phyloP scores from a whole-genome alignment of 2,329 filamentous ascomycete species.

The Fusarium pseudograminearum region DNA sequence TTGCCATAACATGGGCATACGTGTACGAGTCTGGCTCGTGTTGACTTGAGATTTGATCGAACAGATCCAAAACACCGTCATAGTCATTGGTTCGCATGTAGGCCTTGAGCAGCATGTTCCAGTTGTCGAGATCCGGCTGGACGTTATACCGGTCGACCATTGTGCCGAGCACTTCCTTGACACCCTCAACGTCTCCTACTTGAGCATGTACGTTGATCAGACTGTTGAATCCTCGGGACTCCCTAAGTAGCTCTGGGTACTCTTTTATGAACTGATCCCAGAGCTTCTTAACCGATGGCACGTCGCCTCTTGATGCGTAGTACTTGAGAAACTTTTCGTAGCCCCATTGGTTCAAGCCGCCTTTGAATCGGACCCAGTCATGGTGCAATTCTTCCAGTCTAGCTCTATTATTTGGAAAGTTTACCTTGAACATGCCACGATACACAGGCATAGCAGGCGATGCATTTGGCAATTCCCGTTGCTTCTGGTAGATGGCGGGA shows the following conservation, averaged over 20 bases:
- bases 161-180: slow-evolving; percentile 71
- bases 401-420: slow-evolving; percentile 53
- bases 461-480: slow-evolving; percentile 57
- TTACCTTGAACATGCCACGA: slow-evolving; percentile 59
- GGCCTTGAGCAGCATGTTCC: slow-evolving; percentile 82
- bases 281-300: slow-evolving; percentile 58
- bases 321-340: slow-evolving; percentile 64
- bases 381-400: slow-evolving; percentile 61
- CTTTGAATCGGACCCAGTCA: slow-evolving; percentile 61
- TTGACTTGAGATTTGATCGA: slow-evolving; percentile 67
- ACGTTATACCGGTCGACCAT: slow-evolving; percentile 68
- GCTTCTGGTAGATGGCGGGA: slow-evolving; percentile 59
- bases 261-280: slow-evolving; percentile 58
- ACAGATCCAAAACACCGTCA: slow-evolving; percentile 71
- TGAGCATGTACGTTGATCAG: slow-evolving; percentile 79
- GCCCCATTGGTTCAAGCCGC: slow-evolving; percentile 57
- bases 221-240: slow-evolving; percentile 61
- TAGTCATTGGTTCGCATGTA: slow-evolving; percentile 75
- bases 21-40: slow-evolving; percentile 71
- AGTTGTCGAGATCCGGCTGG: slow-evolving; percentile 69
- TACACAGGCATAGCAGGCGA: slow-evolving; percentile 56
- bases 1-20: slow-evolving; percentile 79
- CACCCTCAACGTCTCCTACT: slow-evolving; percentile 71
- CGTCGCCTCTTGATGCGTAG: slow-evolving; percentile 62
- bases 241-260: slow-evolving; percentile 52